phyloP scores from a whole-genome alignment of 306 rosid genomes.

The Trifolium dubium region DNA sequence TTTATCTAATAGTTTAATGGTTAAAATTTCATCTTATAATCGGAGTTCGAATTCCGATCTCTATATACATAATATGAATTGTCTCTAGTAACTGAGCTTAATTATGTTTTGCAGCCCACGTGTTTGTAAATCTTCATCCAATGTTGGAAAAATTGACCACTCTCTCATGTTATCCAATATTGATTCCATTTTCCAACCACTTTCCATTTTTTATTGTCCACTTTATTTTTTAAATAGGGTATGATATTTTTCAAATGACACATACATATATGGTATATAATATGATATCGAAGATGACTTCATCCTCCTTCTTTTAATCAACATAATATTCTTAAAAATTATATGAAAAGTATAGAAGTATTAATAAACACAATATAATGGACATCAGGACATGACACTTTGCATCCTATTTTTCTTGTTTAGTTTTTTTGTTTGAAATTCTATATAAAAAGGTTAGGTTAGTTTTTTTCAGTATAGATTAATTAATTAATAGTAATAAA shows the following conservation, averaged over 20 bases:
- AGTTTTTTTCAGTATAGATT: not conserved
- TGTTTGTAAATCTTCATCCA: constrained; percentile 15
- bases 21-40: too few species aligned
- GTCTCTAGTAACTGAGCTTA: too few species aligned
- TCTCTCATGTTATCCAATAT: not conserved
- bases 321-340: not conserved
- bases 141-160: constrained; percentile 6
- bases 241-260: not conserved
- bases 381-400: not conserved
- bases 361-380: not conserved
- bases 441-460: too few species aligned
- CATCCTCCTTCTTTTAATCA: not conserved
- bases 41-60: too few species aligned
- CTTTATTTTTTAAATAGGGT: not conserved
- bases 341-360: not conserved
- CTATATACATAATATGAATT: too few species aligned
- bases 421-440: too few species aligned
- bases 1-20: too few species aligned
- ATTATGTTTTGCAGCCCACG: not conserved
- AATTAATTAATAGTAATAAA: not conserved
- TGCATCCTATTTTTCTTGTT: not conserved
- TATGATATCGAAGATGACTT: not conserved
- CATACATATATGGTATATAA: too few species aligned
- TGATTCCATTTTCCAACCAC: constrained; percentile 10
- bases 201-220: constrained; percentile 6